Evolutionary conservation across 2,329 filamentous ascomycete species (phyloP), one percentile per base, ranked within the genome.

Genomic region (Phyllosticta citrichinensis): DNA sequence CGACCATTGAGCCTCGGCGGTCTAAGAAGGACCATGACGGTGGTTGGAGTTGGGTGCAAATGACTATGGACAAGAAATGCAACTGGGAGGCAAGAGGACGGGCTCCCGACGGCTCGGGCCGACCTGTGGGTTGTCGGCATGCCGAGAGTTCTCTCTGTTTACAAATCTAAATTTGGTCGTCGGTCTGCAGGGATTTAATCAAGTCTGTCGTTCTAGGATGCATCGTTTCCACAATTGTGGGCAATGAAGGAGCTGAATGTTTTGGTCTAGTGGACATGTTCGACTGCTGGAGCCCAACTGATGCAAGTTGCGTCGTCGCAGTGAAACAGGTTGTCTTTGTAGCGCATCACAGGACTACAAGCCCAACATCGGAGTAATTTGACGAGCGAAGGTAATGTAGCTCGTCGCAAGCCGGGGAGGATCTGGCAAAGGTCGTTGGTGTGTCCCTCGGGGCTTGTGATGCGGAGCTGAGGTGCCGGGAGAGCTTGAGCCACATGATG

Each of bases 21-120:
- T 27, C 24, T 30, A 57, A 9, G 47, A 53, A 24, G 35, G 63
- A 55, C 55, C 55, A 14, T 60, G 56, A 60, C n/a, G 58, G 58
- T 66, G 65, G 58, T 59, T 67, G 65, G 61, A 69, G 67, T 68
- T 70, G 69, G 65, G 67, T 61, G 47, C 65, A 65, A 64, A 66
- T 51, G 68, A 10, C 6, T 8, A 8, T 30, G 27, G 27, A 10
- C 6, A 63, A 47, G 68, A 63, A 55, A 65, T 62, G 19, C 66
- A 60, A 68, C 72, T 72, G 55, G 57, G 6, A 20, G 57, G 9
- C 24, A 54, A 22, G 30, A 47, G 14, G 25, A 17, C 33, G 33
- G 2, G 52, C 20, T 35, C 9, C 11, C 19, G 25, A 52, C n/a
- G 59, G 40, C 12, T 55, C 40, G n/a, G 11, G 47, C 40, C 20